Percentiles rank a stretch among this genome's conserved stretches.
Evolutionary conservation across 2,329 filamentous ascomycete genomes (phyloP).

Genomic region (Tolypocladium capitatum): DNA sequence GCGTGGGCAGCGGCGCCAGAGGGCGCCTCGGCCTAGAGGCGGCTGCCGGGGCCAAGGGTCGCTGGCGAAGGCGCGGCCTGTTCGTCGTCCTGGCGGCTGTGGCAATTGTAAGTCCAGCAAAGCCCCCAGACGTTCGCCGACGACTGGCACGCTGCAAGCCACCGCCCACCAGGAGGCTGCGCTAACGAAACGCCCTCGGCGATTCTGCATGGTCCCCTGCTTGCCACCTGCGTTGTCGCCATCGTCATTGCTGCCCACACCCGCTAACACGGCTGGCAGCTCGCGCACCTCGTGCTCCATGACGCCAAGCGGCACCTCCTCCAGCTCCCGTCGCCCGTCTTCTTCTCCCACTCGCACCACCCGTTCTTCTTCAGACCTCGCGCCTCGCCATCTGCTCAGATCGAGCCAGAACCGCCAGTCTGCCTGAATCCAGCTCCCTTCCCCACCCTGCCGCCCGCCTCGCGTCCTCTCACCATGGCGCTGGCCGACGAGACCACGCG

Average conservation of each 20-base stretch:
- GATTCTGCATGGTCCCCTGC: conserved; percentile 2
- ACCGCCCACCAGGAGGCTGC: neutral
- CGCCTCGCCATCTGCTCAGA: conserved; percentile 18
- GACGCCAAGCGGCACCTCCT: conserved; percentile 30
- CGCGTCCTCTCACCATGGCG: conserved; percentile 45
- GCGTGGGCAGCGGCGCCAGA: neutral
- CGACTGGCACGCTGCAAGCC: neutral
- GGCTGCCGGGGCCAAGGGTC: neutral
- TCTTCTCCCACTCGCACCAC: conserved; percentile 10
- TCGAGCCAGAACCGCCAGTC: conserved; percentile 26
- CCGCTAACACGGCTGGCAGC: conserved; percentile 19
- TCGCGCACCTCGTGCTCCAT: conserved; percentile 38
- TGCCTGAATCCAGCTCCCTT: conserved; percentile 44
- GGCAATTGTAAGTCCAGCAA: neutral
- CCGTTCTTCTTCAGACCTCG: conserved; percentile 15
- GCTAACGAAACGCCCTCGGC: neutral
- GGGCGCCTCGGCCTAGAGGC: neutral
- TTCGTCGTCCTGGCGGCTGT: neutral
- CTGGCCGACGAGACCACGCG: conserved; percentile 60
- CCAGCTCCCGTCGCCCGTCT: conserved; percentile 9
- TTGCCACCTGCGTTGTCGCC: conserved; percentile 1
- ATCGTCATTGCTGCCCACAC: conserved; percentile 1
- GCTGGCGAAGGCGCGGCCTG: neutral
- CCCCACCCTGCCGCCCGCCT: conserved; percentile 38
- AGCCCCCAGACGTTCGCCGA: neutral